A percentile compares a stretch with the other conserved stretches of the same genome.
Evolutionary conservation across 495 filamentous ascomycete genomes (phyloP).

Genomic region (Penicillium mononematosum): DNA sequence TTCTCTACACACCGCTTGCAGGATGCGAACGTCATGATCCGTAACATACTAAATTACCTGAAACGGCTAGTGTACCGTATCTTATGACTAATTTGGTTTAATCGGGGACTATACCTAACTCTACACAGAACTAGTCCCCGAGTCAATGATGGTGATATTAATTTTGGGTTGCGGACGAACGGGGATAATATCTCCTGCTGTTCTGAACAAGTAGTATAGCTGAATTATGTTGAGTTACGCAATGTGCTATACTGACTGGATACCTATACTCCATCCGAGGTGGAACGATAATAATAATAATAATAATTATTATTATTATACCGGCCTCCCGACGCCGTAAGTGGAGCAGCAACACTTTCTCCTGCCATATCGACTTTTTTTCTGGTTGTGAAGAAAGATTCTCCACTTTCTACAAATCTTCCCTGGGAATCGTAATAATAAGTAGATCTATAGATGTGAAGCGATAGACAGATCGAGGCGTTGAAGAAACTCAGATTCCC

Average conservation of each 20-base stretch:
- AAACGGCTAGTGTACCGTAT: conserved; percentile 22
- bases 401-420: not conserved
- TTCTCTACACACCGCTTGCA: conserved; percentile 24
- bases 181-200: conserved; percentile 2
- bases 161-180: not conserved
- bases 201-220: not conserved
- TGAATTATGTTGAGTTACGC: not conserved
- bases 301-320: not conserved
- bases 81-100: conserved; percentile 6
- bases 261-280: conserved; percentile 3
- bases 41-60: conserved; percentile 16
- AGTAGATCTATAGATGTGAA: not conserved
- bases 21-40: conserved; percentile 21
- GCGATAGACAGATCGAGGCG: not conserved
- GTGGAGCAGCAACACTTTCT: conserved; percentile 9
- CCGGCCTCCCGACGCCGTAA: not conserved
- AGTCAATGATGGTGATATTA: conserved; percentile 16
- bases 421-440: not conserved
- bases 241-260: not conserved
- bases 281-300: conserved; percentile 8
- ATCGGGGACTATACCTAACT: not conserved
- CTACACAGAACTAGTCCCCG: not conserved
- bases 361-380: conserved; percentile 8
- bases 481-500: conserved; percentile 4
- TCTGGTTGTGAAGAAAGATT: conserved; percentile 11